phyloP scores from a whole-genome alignment of 495 filamentous ascomycete genomes.

The Talaromyces trachyspermus region DNA sequence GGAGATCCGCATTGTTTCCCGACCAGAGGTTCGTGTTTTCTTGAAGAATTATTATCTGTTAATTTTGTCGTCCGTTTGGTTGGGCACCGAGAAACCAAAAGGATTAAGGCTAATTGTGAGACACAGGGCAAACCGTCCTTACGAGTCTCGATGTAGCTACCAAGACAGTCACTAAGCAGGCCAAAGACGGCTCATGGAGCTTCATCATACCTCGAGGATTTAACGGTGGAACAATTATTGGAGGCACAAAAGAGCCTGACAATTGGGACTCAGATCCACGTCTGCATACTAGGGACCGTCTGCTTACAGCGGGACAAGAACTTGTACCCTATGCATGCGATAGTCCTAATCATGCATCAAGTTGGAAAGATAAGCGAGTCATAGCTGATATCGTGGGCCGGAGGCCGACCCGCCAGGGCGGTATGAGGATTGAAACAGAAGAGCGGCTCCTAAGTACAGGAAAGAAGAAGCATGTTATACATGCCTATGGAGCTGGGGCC shows the following conservation, averaged over 20 bases:
- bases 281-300: conserved; percentile 32
- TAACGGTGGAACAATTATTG: conserved; percentile 54
- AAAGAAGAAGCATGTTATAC: conserved; percentile 45
- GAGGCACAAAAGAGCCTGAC: conserved; percentile 54
- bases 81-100: no score
- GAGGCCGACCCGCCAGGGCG: conserved; percentile 35
- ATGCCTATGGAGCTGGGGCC: conserved; percentile 59
- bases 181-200: conserved; percentile 51
- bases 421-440: conserved; percentile 35
- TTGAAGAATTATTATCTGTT: neutral
- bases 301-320: conserved; percentile 38
- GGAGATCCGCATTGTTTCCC: conserved; percentile 45
- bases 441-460: conserved; percentile 17
- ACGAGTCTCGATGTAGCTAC: no score
- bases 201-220: conserved; percentile 54
- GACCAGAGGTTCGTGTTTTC: conserved; percentile 40
- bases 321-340: conserved; percentile 36
- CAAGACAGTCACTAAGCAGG: conserved; percentile 50
- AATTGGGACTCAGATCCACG: conserved; percentile 47
- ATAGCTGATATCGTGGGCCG: conserved; percentile 40
- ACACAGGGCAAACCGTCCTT: no score
- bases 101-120: no score
- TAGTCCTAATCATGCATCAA: no score
- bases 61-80: no score
- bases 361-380: conserved; percentile 36